Evolutionary conservation across 2,329 filamentous ascomycete genomes (phyloP), one percentile per base, ranked within the genome.

Genomic region (Spiromastix sp.): DNA sequence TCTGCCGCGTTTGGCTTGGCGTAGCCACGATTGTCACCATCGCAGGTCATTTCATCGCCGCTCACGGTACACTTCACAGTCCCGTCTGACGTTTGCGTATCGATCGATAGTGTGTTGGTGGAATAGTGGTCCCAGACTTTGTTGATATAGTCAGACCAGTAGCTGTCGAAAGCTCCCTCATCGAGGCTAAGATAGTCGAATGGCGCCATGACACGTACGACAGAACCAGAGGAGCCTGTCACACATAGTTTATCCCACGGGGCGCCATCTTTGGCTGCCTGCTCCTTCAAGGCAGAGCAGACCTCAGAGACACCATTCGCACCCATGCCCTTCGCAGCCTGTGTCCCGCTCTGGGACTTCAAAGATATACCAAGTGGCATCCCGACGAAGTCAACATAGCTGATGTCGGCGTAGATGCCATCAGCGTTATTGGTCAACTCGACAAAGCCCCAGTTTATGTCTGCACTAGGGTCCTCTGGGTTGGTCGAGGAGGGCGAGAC

Each of bases 61-160:
- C 34, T 41, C 15, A 72, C 66, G 3, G 58, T 54, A 31, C 68
- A 71, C 12, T 48, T 56, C 12, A 68, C 60, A 28, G 62, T 49
- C 22, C 72, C 72, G 66, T 68, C 72, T 32, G 56, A 52, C 31
- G 56, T 61, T 52, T 76, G 72, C 10, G 72, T 75, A 56, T 74
- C 64, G 52, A 77, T 52, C 8, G 56, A 63, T 22, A 77, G 60
- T 33, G 65, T 53, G 25, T 54, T 45, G 10, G 43, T 45, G 24
- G 52, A 30, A 56, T 74, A 75, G 47, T 65, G 64, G 24, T 50
- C 41, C 71, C 71, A 77, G 4, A 71, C 71, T 26, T 59, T 47
- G 49, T 70, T 55, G 31, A 76, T 63, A 47, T 74, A 69, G 11
- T 57, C 30, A 24, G 61, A 47, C 49, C 63, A 77, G 55, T 75